Evolutionary conservation across 2,329 filamentous ascomycete species (phyloP), one percentile per base, ranked within the genome.

Genomic region (Knufia fluminis): DNA sequence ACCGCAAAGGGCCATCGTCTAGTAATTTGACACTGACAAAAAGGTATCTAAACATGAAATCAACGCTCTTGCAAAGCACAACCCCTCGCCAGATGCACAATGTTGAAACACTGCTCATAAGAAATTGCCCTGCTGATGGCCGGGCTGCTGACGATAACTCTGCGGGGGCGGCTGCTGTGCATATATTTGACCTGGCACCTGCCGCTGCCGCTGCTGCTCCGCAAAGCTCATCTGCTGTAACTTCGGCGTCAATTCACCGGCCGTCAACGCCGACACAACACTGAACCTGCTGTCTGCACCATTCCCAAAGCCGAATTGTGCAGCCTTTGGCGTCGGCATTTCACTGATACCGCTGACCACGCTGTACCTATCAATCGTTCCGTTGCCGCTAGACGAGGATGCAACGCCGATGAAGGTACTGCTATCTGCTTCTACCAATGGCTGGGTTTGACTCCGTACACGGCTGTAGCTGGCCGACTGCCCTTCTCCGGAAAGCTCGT

Each of bases 301-400:
- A 19, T 40, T 48, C 8, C 42, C 26, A 20, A 48, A 48, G 31
- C 3, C 45, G 40, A 40, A 48, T 26, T 48, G 45, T 19, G 19
- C 23, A 10, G 35, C 20, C 36, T 48, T 48, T 3, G 45, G 45
- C 4, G 45, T 48, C 3, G 20, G 22, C 45, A 46, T 36, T 4
- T 39, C 35, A 17, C 31, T 46, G 28, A 36, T 26, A 3, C 20
- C 20, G 17, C 45, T 48, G 7, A 48, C 22, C 14, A 17, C 14
- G 23, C 45, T 40, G 26, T n/a, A 26, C n/a, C 43, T n/a, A 22
- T 46, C 31, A 4, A 23, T 10, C 2, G 17, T 42, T 4, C 19
- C 6, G 14, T 42, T 31, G 28, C 14, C 40, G 20, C 17, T 10
- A 14, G 40, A 26, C 14, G 22, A 26, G n/a, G 17, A 17, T 9